Base-by-base conservation (phyloP, 768 basidiomycete genomes). In the Leccinum variicolor region DNA sequence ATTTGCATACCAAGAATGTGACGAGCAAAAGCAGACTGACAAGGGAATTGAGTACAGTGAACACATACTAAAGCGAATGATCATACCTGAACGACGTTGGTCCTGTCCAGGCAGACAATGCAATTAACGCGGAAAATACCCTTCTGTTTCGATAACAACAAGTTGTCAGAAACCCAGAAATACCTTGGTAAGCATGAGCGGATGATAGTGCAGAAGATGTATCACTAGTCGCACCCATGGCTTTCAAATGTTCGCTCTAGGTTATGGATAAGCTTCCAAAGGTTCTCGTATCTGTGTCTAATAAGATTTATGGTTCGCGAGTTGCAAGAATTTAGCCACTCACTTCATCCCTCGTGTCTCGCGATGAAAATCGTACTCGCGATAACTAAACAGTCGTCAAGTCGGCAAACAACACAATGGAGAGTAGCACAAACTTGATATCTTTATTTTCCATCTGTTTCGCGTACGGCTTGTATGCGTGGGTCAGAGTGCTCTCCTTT, bases 321-420 rank as follows among this genome's bases (percentile, higher is more conserved):
- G 19, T 17, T 15, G 36, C 17, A 50, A 26, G 56, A 41, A n/a
- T 26, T 59, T 56, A 36, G 50, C 50, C 53, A 73, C 82, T 54
- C 59, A 92, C 89, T 91, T 92, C 96, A 98, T 97, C 21, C 96
- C 95, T 67, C 84, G 88, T 10, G 93, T 96, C 71, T 97, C 93
- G 6, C 77, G 81, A 73, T 98, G 96, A 71, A 98, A 98, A 70
- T 98, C 96, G 68, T 94, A 98, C 66, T 86, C 88, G 60, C 77
- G 74, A 65, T 92, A 93, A 60, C 89, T 92, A 17, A 31, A 52
- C 13, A 28, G 21, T 21, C 4, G 21, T 58, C 45, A 60, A 56
- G 33, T 56, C 31, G 39, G 52, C 34, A 45, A 47, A 31, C 23
- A 23, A 34, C 33, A 21, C 9, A 19, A 21, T 33, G 26, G 47